These are phyloP conservation scores for Naganishia kalamii DNA, from an alignment of 768 basidiomycete species.

Conservation along the genomic window DNA sequence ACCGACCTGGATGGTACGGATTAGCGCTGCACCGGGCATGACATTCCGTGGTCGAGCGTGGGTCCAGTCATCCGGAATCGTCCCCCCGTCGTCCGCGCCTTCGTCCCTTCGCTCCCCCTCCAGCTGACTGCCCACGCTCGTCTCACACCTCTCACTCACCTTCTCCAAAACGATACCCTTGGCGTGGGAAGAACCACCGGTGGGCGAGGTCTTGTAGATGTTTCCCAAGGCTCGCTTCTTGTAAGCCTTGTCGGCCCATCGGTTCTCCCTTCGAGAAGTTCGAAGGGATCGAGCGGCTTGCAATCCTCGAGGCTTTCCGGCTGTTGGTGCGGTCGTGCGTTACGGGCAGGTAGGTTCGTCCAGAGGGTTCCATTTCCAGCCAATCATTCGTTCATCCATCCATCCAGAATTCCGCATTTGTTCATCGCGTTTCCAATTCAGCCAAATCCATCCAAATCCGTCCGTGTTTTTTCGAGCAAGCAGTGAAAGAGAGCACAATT, in stretches of 20 bases:
- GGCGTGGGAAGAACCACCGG: constrained; percentile 97
- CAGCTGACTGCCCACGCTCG: background rate
- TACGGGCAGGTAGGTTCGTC: background rate
- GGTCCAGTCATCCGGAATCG: background rate
- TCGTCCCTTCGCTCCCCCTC: background rate
- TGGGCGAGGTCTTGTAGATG: constrained; percentile 99
- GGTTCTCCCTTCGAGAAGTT: constrained; percentile 84
- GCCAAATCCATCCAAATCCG: background rate
- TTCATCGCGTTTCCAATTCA: background rate
- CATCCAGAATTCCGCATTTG: background rate
- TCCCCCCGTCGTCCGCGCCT: too few relatives aligned
- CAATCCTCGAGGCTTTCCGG: constrained; percentile 98
- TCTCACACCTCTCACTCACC: constrained; percentile 40
- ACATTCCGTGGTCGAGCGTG: background rate
- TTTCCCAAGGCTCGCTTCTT: constrained; percentile 99
- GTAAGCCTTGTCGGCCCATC: constrained; percentile 99
- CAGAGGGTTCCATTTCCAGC: background rate
- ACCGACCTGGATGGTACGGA: constrained; percentile 57
- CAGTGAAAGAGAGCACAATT: background rate
- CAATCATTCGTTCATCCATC: background rate
- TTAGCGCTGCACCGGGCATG: too few relatives aligned
- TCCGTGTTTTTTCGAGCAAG: background rate
- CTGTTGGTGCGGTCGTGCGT: constrained; percentile 47
- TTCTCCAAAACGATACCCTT: constrained; percentile 99
- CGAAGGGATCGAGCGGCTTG: constrained; percentile 98